A percentile compares a stretch with the other conserved stretches of the same genome.
These are phyloP conservation scores for Penicillium lagena DNA, from an alignment of 495 filamentous ascomycete genomes.

Conservation along the genomic window DNA sequence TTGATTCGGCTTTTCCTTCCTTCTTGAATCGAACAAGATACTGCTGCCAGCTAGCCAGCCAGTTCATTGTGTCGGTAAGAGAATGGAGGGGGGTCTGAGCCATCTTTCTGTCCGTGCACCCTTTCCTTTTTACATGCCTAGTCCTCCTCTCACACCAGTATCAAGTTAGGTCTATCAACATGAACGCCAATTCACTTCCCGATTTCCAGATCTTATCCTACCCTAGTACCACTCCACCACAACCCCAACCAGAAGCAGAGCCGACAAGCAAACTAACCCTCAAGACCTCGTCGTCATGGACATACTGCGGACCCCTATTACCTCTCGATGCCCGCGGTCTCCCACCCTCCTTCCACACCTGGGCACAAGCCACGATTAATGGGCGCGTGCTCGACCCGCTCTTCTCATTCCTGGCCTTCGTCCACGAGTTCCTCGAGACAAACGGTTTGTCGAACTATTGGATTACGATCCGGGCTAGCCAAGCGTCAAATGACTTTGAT, in stretches of 20 bases:
- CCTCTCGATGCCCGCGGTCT: slow-evolving; percentile 6
- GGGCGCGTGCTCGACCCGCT: slow-evolving; percentile 9
- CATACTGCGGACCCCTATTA: slow-evolving; percentile 19
- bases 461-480: slow-evolving; percentile 15
- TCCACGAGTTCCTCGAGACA: slow-evolving; percentile 10
- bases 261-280: slow-evolving; percentile 4
- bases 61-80: too few relatives aligned
- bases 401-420: slow-evolving; percentile 14
- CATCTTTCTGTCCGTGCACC: too few relatives aligned
- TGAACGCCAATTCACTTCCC: slow-evolving; percentile 8
- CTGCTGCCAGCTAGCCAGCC: too few relatives aligned
- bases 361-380: slow-evolving; percentile 13
- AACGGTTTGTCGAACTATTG: slow-evolving; percentile 18
- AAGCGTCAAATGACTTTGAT: slow-evolving; percentile 11
- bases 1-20: too few relatives aligned
- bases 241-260: background rate
- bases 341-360: slow-evolving; percentile 18
- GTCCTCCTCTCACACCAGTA: too few relatives aligned
- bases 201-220: slow-evolving; percentile 9
- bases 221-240: background rate
- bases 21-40: too few relatives aligned
- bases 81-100: too few relatives aligned
- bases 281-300: slow-evolving; percentile 16
- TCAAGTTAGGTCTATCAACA: background rate
- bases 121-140: too few relatives aligned